Base-by-base conservation (phyloP, 768 basidiomycete genomes). In the Pulveroboletus sp. region DNA sequence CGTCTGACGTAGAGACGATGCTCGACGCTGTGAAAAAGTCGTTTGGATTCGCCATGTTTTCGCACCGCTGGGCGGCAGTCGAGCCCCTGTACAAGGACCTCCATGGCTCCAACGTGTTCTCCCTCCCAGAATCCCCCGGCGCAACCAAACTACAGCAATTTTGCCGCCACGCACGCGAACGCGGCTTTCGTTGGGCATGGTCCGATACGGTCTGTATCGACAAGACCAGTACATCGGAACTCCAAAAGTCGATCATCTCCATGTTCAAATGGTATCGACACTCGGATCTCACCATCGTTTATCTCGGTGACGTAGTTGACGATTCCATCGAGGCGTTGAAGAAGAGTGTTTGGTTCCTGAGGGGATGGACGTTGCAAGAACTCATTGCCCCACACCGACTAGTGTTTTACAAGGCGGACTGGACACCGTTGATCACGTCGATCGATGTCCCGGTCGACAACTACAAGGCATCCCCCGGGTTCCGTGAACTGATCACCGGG, bases 211-310 rank as follows among this genome's bases (percentile, higher is more conserved):
- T 56, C 7, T 66, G 65, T 37, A 63, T 68, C 40, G 61, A 66
- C 41, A 65, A 63, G 35, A 41, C 36, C 43, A 67, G 64, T 17
- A 65, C 62, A 35, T 46, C 59, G 3, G 66, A 67, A 14, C 57
- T 67, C 40, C 49, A 59, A 49, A 59, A 65, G 40, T 63, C 66
- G 21, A 61, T 67, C 46, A 50, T 56, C 18, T 64, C 65, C 43
- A 67, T 67, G 65, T 67, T 68, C 51, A 49, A 27, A 21, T 67
- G 65, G 65, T 67, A 67, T 31, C 46, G 58, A 3, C 49, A 59
- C 4, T 61, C 65, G 27, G 52, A 53, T 21, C 42, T 66, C 21
- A 66, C 64, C 11, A 45, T 66, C 46, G 43, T 66, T 21, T 57
- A 67, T 26, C 47, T 67, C 30, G 48, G 50, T 21, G 62, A 63